Conservation (phyloP, 768 basidiomycete species). For the Leucosporidium yakuticum region DNA sequence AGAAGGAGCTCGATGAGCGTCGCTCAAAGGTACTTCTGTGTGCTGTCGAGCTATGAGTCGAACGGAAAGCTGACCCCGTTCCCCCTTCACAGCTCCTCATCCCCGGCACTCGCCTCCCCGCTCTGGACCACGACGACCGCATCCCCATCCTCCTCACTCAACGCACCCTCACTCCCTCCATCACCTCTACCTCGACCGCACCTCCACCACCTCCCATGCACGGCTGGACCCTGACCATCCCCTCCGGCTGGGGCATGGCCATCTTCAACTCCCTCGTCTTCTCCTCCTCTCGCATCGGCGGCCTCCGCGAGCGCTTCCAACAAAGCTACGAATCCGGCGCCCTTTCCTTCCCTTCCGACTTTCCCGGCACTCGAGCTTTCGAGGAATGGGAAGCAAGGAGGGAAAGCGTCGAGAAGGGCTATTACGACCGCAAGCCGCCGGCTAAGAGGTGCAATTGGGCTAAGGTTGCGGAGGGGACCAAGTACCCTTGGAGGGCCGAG, state of each 20-base stretch:
- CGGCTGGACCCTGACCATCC: constrained; percentile 82
- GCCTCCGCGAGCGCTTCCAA: constrained; percentile 72
- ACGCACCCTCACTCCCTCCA: constrained; percentile 50
- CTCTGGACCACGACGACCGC: constrained; percentile 69
- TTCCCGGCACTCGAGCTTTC: constrained; percentile 57
- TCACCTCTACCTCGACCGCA: constrained; percentile 22
- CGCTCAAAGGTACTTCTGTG: constrained; percentile 56
- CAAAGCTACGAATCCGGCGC: constrained; percentile 76
- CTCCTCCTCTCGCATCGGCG: constrained; percentile 77
- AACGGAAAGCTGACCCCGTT: background rate
- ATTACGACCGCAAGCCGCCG: constrained; percentile 76
- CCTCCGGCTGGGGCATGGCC: constrained; percentile 84
- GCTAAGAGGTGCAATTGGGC: constrained; percentile 74
- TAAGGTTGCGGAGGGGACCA: constrained; percentile 52
- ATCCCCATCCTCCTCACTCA: constrained; percentile 79
- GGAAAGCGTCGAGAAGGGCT: constrained; percentile 53
- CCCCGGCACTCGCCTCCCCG: constrained; percentile 66
- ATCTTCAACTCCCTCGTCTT: constrained; percentile 75
- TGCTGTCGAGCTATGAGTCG: too few species aligned
- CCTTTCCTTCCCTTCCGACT: constrained; percentile 75
- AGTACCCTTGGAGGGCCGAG: constrained; percentile 27
- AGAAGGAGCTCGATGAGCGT: constrained; percentile 68
- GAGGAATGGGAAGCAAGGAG: constrained; percentile 50
- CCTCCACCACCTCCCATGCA: constrained; percentile 24
- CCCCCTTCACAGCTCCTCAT: constrained; percentile 55